Evolutionary conservation across 2,329 filamentous ascomycete genomes (phyloP).

Genomic region (Cladosporium sp.): DNA sequence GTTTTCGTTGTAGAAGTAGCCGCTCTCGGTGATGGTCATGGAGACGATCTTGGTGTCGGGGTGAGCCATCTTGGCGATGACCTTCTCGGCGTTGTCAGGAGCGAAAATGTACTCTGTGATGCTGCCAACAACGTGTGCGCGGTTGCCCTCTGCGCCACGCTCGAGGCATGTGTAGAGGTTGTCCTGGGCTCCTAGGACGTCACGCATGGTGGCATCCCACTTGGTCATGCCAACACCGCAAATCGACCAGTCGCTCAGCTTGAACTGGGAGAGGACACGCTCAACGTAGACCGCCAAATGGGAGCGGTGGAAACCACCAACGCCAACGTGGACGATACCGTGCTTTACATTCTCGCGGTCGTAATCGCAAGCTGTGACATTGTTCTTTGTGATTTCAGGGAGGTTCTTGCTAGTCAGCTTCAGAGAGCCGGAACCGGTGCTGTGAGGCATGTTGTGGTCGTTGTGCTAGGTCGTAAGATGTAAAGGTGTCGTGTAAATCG

Average conservation of each 20-base stretch:
- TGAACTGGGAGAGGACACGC: conserved; percentile 51
- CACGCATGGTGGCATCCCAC: conserved; percentile 55
- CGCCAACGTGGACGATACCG: conserved; percentile 58
- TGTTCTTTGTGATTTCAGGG: conserved; percentile 38
- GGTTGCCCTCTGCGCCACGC: conserved; percentile 55
- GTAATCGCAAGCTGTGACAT: conserved; percentile 48
- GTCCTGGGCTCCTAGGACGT: conserved; percentile 52
- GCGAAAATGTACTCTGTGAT: conserved; percentile 58
- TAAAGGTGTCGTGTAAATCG: not conserved
- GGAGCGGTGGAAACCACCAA: conserved; percentile 58
- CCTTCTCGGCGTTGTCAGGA: conserved; percentile 54
- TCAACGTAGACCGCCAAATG: conserved; percentile 57
- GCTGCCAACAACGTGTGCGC: conserved; percentile 53
- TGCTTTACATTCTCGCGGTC: conserved; percentile 52
- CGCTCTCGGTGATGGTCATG: conserved; percentile 59
- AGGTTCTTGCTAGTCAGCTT: conserved; percentile 47
- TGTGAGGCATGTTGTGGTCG: conserved; percentile 24
- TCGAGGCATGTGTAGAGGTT: conserved; percentile 58
- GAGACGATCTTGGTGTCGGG: conserved; percentile 58
- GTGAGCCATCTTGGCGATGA: conserved; percentile 59
- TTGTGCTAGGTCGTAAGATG: conserved; percentile 9
- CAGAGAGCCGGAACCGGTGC: conserved; percentile 38
- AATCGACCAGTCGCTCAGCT: conserved; percentile 52
- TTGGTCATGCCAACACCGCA: conserved; percentile 56
- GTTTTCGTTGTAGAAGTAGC: conserved; percentile 62